These are phyloP conservation scores for Tanacetum coccineum DNA, from an alignment of 129 eudicot genomes.

Conservation along the genomic window DNA sequence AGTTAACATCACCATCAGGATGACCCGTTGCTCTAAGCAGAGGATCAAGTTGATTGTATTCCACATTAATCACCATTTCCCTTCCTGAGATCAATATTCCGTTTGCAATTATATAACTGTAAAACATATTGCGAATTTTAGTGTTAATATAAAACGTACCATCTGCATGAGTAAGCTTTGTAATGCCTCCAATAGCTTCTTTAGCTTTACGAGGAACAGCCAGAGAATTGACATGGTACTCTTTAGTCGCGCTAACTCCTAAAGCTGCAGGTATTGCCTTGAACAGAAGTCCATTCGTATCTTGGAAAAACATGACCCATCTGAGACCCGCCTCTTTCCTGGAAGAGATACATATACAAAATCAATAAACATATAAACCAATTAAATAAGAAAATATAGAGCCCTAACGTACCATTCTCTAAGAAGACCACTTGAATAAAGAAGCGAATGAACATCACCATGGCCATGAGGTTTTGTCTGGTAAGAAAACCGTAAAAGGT, in stretches of 20 bases:
- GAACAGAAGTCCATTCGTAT: too few species aligned
- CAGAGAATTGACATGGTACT: too few species aligned
- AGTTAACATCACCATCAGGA: too few species aligned
- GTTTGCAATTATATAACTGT: not conserved
- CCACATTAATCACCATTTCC: too few species aligned
- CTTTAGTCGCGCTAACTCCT: too few species aligned
- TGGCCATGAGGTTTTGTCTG: constrained; percentile 99
- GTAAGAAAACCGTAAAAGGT: not conserved
- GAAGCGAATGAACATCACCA: constrained; percentile 95
- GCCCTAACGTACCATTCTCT: constrained; percentile 57
- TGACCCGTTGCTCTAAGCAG: too few species aligned
- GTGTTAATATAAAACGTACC: too few species aligned
- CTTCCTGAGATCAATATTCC: constrained; percentile 27
- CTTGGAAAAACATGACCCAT: constrained; percentile 96
- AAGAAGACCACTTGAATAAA: constrained; percentile 86
- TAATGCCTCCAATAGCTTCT: too few species aligned
- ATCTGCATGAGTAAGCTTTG: too few species aligned
- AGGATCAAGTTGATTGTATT: too few species aligned
- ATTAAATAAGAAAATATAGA: not conserved
- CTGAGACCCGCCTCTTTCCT: constrained; percentile 88
- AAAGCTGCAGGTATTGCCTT: too few species aligned
- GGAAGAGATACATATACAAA: constrained; percentile 9
- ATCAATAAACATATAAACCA: not conserved
- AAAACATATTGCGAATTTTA: not conserved
- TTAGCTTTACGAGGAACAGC: too few species aligned